phyloP scores from a whole-genome alignment of 139 green algal genomes.

The Ostreobium quekettii region DNA sequence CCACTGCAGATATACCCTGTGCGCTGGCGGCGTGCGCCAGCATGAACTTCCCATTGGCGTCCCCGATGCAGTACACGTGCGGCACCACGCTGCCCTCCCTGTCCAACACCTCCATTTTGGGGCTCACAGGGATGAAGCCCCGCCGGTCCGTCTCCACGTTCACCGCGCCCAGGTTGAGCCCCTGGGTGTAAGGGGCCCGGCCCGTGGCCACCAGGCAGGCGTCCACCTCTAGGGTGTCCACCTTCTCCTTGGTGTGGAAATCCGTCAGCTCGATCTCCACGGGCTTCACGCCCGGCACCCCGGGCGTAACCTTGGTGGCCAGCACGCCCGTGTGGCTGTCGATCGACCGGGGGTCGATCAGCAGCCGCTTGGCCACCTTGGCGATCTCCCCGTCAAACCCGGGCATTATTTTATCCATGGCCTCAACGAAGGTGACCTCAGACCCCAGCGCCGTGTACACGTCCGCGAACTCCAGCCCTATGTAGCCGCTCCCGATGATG shows the following conservation, averaged over 20 bases:
- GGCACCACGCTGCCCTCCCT: conserved; percentile 53
- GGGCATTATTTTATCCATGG: conserved; percentile 93
- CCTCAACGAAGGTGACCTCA: conserved; percentile 98
- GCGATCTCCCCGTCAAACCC: conserved; percentile 97
- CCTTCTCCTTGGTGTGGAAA: conserved; percentile 95
- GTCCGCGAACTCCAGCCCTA: conserved; percentile 98
- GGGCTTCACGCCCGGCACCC: conserved; percentile 75
- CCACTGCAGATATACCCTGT: conserved; percentile 91
- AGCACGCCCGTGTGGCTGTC: conserved; percentile 87
- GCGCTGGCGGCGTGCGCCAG: conserved; percentile 84
- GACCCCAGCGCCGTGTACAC: conserved; percentile 93
- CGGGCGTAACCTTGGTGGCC: conserved; percentile 85
- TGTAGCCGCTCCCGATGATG: conserved; percentile 98
- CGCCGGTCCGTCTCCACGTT: conserved; percentile 71
- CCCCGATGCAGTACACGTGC: conserved; percentile 97
- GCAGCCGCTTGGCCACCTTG: conserved; percentile 76
- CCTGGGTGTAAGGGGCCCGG: conserved; percentile 45
- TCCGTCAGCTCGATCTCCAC: conserved; percentile 95
- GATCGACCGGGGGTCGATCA: conserved; percentile 89
- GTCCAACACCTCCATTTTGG: conserved; percentile 86
- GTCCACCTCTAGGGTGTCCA: conserved; percentile 91
- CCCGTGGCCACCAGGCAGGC: conserved; percentile 92
- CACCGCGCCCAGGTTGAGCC: conserved; percentile 75
- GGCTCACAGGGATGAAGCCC: conserved; percentile 90
- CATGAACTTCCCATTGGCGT: conserved; percentile 97